Evolutionary conservation across 2,329 filamentous ascomycete genomes (phyloP).

Genomic region (Epichloe sp.): DNA sequence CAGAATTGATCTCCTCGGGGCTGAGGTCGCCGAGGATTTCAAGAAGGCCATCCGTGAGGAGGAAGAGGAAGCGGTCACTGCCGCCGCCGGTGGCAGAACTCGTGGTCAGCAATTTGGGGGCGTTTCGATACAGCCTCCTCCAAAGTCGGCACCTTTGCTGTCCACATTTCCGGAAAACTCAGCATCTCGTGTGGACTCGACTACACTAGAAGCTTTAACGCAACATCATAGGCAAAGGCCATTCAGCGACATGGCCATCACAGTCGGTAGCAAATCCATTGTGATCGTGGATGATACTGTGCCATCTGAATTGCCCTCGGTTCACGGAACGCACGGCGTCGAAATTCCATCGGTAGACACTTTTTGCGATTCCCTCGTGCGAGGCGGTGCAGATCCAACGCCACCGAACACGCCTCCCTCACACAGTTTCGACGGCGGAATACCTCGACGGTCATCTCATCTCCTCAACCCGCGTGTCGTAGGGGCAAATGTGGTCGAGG

Average conservation of each 20-base stretch:
- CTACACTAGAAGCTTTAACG: slow-evolving; percentile 20
- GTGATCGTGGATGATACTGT: slow-evolving; percentile 67
- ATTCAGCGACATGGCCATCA: slow-evolving; percentile 46
- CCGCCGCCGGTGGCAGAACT: slow-evolving; percentile 11
- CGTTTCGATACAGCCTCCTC: slow-evolving; percentile 8
- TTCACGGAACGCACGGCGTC: slow-evolving; percentile 33
- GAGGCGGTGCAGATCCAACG: slow-evolving; percentile 38
- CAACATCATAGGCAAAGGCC: slow-evolving; percentile 25
- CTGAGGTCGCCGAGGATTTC: slow-evolving; percentile 65
- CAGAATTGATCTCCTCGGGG: slow-evolving; percentile 72
- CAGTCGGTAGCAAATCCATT: slow-evolving; percentile 77
- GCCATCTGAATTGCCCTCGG: slow-evolving; percentile 33
- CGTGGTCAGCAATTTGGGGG: slow-evolving; percentile 16
- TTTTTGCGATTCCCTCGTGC: slow-evolving; percentile 39
- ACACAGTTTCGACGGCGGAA: slow-evolving; percentile 25
- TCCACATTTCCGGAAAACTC: slow-evolving; percentile 27
- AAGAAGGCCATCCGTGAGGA: slow-evolving; percentile 61
- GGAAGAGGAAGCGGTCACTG: slow-evolving; percentile 22
- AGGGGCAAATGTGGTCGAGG: slow-evolving; percentile 21
- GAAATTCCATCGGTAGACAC: slow-evolving; percentile 36
- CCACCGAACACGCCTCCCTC: slow-evolving; percentile 49
- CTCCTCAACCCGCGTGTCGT: slow-evolving; percentile 35
- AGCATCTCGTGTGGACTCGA: slow-evolving; percentile 28
- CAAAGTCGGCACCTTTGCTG: slow-evolving; percentile 15
- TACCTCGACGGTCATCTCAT: slow-evolving; percentile 42